Evolutionary conservation across 441 rosid genomes (phyloP).

Genomic region (Dalechampia spathulata): DNA sequence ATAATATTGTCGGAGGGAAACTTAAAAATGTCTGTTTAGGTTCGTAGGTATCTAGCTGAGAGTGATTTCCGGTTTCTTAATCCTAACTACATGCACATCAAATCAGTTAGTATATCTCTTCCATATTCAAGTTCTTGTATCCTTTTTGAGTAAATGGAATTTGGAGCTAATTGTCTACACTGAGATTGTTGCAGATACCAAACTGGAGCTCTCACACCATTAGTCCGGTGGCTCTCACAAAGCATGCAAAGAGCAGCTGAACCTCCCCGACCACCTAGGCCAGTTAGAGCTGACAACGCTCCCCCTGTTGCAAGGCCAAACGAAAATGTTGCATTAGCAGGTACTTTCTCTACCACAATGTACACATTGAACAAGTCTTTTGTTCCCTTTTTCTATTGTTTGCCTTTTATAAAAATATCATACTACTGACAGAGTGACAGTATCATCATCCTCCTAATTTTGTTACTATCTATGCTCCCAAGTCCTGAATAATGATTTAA

Average conservation of each 20-base stretch:
- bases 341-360: slow-evolving; percentile 31
- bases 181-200: slow-evolving; percentile 59
- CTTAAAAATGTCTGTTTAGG: too few species aligned
- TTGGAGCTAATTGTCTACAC: slow-evolving; percentile 1
- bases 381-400: background rate
- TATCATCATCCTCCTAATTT: too few species aligned
- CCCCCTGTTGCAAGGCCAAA: slow-evolving; percentile 63
- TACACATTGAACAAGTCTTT: background rate
- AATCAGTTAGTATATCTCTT: too few species aligned
- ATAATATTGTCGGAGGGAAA: too few species aligned
- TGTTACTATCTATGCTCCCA: background rate
- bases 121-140: background rate
- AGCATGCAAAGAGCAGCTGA: slow-evolving; percentile 96
- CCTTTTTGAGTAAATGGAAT: background rate
- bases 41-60: too few species aligned
- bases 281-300: slow-evolving; percentile 67
- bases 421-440: too few species aligned
- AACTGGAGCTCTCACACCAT: slow-evolving; percentile 92
- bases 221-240: slow-evolving; percentile 85
- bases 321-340: slow-evolving; percentile 46
- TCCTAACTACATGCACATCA: too few species aligned
- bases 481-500: background rate
- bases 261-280: slow-evolving; percentile 71
- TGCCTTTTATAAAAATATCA: background rate
- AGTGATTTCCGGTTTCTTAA: too few species aligned